Percentiles rank a stretch among this genome's conserved stretches.
Evolutionary conservation across 1,139 yeast genomes (phyloP).

Genomic region (Pichia sp.): DNA sequence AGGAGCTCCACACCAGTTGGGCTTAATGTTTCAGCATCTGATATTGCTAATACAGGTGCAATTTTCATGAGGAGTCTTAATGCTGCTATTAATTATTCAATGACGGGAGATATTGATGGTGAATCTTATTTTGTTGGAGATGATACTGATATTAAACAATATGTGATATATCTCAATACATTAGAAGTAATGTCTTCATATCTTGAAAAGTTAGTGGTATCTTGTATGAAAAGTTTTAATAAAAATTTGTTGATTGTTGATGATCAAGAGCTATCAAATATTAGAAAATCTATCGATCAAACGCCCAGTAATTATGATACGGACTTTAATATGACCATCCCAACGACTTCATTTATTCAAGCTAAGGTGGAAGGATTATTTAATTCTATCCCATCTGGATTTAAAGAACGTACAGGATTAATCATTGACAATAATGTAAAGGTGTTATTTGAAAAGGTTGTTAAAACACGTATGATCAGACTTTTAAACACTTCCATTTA

Average conservation of each 20-base stretch:
- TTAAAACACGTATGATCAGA: constrained; percentile 43
- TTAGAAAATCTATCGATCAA: constrained; percentile 18
- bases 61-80: constrained; percentile 29
- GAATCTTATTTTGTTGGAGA: constrained; percentile 15
- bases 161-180: constrained; percentile 45
- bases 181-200: constrained; percentile 54
- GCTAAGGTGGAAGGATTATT: constrained; percentile 24
- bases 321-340: constrained; percentile 18
- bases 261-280: constrained; percentile 23
- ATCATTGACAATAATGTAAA: constrained; percentile 49
- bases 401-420: constrained; percentile 39
- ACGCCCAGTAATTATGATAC: constrained; percentile 11
- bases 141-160: constrained; percentile 40
- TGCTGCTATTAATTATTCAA: constrained; percentile 29
- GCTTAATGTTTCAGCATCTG: constrained; percentile 29
- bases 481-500: constrained; percentile 53
- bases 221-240: constrained; percentile 19
- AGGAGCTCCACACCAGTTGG: constrained; percentile 14
- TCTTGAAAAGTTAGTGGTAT: constrained; percentile 40
- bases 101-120: constrained; percentile 29
- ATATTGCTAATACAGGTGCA: constrained; percentile 21
- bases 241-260: constrained; percentile 27
- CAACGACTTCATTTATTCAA: constrained; percentile 18
- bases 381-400: constrained; percentile 34
- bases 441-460: constrained; percentile 51